Percentiles rank a stretch among this genome's conserved stretches.
Evolutionary conservation across 2,329 filamentous ascomycete species (phyloP).

Genomic region (Rhynchosporium secalis): DNA sequence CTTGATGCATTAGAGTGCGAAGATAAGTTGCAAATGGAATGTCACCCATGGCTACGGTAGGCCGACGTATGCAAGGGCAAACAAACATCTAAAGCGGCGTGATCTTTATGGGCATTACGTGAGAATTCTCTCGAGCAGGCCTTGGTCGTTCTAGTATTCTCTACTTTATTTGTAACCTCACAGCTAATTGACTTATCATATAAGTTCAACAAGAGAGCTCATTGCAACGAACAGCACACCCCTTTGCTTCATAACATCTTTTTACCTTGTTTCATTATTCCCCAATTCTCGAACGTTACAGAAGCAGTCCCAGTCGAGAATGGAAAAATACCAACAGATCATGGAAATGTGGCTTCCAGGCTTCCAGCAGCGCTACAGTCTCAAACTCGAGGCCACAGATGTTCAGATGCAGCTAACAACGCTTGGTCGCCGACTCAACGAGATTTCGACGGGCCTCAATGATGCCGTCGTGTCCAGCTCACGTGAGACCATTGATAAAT

Average conservation of each 20-base stretch:
- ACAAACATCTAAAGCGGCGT: not conserved
- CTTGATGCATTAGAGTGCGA: not conserved
- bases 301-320: not conserved
- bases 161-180: not conserved
- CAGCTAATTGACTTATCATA: not conserved
- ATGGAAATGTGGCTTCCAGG: not conserved
- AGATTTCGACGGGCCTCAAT: not conserved
- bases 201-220: not conserved
- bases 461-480: not conserved
- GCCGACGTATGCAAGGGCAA: not conserved
- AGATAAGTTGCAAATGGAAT: not conserved
- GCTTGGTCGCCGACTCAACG: not conserved
- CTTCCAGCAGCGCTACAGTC: not conserved
- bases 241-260: not conserved
- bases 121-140: not conserved
- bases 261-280: not conserved
- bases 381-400: not conserved
- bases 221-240: not conserved
- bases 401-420: not conserved
- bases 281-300: not conserved
- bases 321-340: not conserved
- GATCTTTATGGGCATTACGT: not conserved
- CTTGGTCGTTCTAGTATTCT: not conserved
- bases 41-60: too few species aligned
- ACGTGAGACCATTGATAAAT: not conserved